These are phyloP conservation scores for Articulospora tetracladia DNA, from an alignment of 495 filamentous ascomycete genomes.

Conservation along the genomic window DNA sequence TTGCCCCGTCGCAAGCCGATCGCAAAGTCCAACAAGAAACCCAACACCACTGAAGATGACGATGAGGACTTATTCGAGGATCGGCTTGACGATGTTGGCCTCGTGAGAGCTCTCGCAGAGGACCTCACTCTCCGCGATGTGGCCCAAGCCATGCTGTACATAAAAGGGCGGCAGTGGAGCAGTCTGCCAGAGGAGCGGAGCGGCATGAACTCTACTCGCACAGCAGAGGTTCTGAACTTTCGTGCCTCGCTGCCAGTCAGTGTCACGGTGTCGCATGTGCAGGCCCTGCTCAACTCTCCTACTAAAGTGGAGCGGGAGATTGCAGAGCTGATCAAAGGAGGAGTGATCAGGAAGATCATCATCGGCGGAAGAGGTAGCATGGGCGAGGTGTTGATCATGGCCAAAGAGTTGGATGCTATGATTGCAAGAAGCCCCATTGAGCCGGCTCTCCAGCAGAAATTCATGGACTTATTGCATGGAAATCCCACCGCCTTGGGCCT, in stretches of 20 bases:
- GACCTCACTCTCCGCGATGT: slow-evolving; percentile 60
- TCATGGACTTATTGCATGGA: slow-evolving; percentile 47
- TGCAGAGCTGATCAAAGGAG: slow-evolving; percentile 54
- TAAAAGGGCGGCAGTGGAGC: slow-evolving; percentile 62
- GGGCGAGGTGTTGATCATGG: slow-evolving; percentile 68
- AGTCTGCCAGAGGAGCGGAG: slow-evolving; percentile 55
- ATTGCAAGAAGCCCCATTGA: slow-evolving; percentile 44
- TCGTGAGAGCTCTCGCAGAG: slow-evolving; percentile 44
- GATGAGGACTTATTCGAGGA: slow-evolving; percentile 39
- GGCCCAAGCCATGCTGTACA: slow-evolving; percentile 57
- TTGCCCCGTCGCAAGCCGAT: slow-evolving; percentile 56
- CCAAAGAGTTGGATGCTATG: slow-evolving; percentile 57
- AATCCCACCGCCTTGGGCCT: slow-evolving; percentile 53
- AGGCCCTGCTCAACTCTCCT: slow-evolving; percentile 59
- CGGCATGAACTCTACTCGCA: slow-evolving; percentile 72
- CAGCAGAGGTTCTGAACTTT: slow-evolving; percentile 67
- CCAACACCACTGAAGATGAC: slow-evolving; percentile 19
- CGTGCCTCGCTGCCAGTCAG: slow-evolving; percentile 63
- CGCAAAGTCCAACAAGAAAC: slow-evolving; percentile 26
- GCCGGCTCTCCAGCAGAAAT: slow-evolving; percentile 51
- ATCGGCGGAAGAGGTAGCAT: slow-evolving; percentile 63
- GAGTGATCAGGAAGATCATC: slow-evolving; percentile 60
- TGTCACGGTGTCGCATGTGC: slow-evolving; percentile 67
- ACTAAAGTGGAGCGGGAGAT: slow-evolving; percentile 74
- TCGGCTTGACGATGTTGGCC: slow-evolving; percentile 52